Evolutionary conservation across 2,329 filamentous ascomycete genomes (phyloP).

Genomic region (Epichloe sibirici): DNA sequence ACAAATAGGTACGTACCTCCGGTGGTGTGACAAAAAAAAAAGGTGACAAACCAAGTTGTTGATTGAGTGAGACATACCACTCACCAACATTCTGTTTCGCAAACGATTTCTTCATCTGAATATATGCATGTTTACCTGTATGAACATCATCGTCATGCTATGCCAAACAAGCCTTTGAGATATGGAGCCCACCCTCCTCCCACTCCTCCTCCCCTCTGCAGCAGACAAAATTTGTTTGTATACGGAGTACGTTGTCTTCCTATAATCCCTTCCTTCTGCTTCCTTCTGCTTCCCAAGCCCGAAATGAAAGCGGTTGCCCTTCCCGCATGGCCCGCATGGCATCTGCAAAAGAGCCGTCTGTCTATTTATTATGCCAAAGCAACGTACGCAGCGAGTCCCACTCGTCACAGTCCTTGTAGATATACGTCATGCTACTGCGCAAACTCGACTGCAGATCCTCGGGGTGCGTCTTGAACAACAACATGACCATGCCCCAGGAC

Average conservation of each 20-base stretch:
- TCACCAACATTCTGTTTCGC: no score
- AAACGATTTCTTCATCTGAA: not conserved
- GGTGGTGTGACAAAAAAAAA: no score
- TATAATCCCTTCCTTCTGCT: not conserved
- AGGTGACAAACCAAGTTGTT: no score
- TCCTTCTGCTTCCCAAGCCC: not conserved
- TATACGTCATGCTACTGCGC: slow-evolving; percentile 93
- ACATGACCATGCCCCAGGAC: slow-evolving; percentile 93
- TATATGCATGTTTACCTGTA: not conserved
- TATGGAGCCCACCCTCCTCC: not conserved
- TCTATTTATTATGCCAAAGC: slow-evolving; percentile 67
- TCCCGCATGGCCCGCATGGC: not conserved
- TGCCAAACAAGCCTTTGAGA: not conserved
- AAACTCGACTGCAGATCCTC: slow-evolving; percentile 84
- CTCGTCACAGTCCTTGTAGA: slow-evolving; percentile 78
- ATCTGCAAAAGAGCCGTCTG: not conserved
- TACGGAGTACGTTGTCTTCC: not conserved
- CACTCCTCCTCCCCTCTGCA: not conserved
- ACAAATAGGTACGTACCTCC: no score
- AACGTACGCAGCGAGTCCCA: slow-evolving; percentile 84
- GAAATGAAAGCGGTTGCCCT: not conserved
- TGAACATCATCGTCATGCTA: not conserved
- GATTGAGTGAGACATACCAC: no score
- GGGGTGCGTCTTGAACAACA: slow-evolving; percentile 83
- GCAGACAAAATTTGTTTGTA: not conserved